phyloP scores from a whole-genome alignment of 2,329 filamentous ascomycete genomes.

The Cercospora sojina region DNA sequence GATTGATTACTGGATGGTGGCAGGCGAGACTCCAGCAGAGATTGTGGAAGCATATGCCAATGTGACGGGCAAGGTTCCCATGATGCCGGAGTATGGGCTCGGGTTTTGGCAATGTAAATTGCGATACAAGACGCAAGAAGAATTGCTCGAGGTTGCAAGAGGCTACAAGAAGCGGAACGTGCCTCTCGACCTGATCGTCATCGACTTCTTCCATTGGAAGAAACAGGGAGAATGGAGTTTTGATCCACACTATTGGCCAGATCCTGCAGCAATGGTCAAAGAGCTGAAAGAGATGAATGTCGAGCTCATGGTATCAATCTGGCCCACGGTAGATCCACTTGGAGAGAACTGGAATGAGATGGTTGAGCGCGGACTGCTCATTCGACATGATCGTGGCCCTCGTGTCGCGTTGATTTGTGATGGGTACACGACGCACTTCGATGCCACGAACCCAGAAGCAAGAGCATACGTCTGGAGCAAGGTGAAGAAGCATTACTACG shows the following conservation, averaged over 20 bases:
- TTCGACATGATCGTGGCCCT: constrained; percentile 60
- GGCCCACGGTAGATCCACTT: constrained; percentile 62
- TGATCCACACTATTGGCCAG: constrained; percentile 58
- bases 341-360: constrained; percentile 63
- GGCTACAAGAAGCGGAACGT: constrained; percentile 58
- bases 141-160: constrained; percentile 59
- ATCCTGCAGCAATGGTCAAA: constrained; percentile 64
- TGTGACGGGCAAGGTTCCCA: constrained; percentile 60
- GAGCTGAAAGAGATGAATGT: constrained; percentile 60
- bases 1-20: constrained; percentile 65
- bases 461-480: constrained; percentile 60
- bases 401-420: constrained; percentile 55
- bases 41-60: constrained; percentile 58
- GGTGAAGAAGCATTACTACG: constrained; percentile 60
- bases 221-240: constrained; percentile 68
- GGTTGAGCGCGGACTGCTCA: constrained; percentile 60
- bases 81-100: constrained; percentile 68
- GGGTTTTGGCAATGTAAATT: constrained; percentile 70
- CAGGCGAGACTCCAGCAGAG: constrained; percentile 55
- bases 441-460: constrained; percentile 62
- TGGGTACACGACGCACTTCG: constrained; percentile 60
- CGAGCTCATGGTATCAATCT: constrained; percentile 68
- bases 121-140: constrained; percentile 65
- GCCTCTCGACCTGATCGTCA: constrained; percentile 64
- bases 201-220: constrained; percentile 69